Evolutionary conservation across 1,284 basidiomycete species (phyloP).

Genomic region (Cutaneotrichosporon sp.): DNA sequence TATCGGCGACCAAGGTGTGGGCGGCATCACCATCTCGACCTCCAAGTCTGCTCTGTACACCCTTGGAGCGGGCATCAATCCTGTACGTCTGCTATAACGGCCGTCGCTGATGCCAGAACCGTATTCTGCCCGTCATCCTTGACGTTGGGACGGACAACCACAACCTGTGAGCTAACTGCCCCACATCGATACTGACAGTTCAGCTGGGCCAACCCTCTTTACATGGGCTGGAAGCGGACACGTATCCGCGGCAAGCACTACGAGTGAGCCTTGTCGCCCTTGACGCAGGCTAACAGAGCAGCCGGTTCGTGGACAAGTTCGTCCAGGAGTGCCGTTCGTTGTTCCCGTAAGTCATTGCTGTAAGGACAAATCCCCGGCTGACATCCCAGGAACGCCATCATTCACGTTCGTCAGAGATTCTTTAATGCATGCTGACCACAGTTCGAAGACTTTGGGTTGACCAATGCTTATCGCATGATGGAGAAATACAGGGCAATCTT

Average conservation of each 20-base stretch:
- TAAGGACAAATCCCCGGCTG: slow-evolving; percentile 44
- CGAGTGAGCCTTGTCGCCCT: slow-evolving; percentile 35
- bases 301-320: slow-evolving; percentile 32
- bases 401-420: slow-evolving; percentile 28
- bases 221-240: slow-evolving; percentile 52
- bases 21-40: slow-evolving; percentile 61
- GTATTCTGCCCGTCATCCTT: slow-evolving; percentile 61
- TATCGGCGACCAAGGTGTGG: slow-evolving; percentile 42
- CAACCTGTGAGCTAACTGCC: slow-evolving; percentile 43
- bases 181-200: too few species aligned
- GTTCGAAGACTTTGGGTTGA: slow-evolving; percentile 52
- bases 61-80: slow-evolving; percentile 74
- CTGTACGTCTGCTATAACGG: slow-evolving; percentile 32
- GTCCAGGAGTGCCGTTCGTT: slow-evolving; percentile 53
- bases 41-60: slow-evolving; percentile 85
- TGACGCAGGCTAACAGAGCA: too few species aligned
- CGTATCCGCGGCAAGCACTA: slow-evolving; percentile 49
- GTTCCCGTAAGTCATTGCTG: too few species aligned
- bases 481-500: slow-evolving; percentile 56
- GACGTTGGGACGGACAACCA: slow-evolving; percentile 77
- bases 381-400: slow-evolving; percentile 50
- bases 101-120: slow-evolving; percentile 15
- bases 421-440: slow-evolving; percentile 22
- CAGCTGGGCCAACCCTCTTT: slow-evolving; percentile 21
- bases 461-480: slow-evolving; percentile 68